Conservation (phyloP, 1,139 yeast species). For the Sugiyamaella grinbergsii region DNA sequence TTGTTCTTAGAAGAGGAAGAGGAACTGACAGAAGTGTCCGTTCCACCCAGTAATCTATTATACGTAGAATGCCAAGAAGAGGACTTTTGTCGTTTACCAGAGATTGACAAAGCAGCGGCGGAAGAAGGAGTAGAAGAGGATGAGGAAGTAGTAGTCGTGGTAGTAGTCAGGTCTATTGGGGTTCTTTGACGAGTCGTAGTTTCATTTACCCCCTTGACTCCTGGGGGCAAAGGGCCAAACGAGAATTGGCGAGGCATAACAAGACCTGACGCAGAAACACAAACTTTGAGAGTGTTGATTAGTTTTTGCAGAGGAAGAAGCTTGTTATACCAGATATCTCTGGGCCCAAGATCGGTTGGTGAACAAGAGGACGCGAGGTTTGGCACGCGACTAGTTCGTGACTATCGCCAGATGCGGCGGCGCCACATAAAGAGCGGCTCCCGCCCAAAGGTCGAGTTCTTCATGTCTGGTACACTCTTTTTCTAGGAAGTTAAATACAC, state of each 20-base stretch:
- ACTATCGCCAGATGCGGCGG: background rate
- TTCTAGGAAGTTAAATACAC: no score
- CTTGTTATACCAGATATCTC: no score
- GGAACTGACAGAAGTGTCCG: background rate
- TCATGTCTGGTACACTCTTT: no score
- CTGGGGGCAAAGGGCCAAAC: conserved; percentile 26
- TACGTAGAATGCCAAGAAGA: conserved; percentile 15
- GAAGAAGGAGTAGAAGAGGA: background rate
- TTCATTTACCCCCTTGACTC: no score
- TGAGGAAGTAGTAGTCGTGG: background rate
- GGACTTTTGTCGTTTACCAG: conserved; percentile 4
- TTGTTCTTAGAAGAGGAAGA: background rate
- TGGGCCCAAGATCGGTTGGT: no score
- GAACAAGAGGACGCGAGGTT: background rate
- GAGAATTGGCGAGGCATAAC: conserved; percentile 20
- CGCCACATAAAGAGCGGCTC: background rate
- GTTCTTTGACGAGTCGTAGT: no score
- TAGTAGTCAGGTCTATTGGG: background rate
- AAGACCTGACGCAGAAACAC: background rate
- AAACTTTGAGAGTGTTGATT: no score
- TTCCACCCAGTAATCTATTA: conserved; percentile 13
- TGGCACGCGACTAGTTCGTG: background rate
- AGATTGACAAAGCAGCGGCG: background rate
- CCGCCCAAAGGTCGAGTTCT: no score
- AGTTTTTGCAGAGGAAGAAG: no score